Percentiles rank a stretch among this genome's conserved stretches.
These are phyloP conservation scores for Mrakia frigida DNA, from an alignment of 768 basidiomycete species.

Conservation along the genomic window DNA sequence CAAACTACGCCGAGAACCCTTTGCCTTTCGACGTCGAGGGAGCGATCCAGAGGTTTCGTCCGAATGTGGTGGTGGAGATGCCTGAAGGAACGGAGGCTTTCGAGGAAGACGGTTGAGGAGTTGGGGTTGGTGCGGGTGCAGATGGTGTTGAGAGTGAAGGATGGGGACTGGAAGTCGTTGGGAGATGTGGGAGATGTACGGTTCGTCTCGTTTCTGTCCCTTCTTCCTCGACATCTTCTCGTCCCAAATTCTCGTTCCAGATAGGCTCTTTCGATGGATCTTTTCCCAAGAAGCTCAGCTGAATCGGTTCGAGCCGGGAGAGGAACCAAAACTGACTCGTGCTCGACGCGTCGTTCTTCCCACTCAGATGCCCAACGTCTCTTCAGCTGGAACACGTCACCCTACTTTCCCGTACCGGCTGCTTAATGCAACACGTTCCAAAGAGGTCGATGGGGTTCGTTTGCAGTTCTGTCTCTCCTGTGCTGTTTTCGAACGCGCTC, in stretches of 20 bases:
- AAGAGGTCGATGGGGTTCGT: background rate
- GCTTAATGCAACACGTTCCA: background rate
- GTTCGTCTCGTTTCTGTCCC: background rate
- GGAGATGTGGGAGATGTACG: slow-evolving; percentile 9
- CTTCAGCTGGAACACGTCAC: background rate
- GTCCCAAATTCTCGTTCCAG: too few relatives aligned
- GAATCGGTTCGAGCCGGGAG: background rate
- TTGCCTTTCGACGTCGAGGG: background rate
- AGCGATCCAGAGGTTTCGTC: background rate
- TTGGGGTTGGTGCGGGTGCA: background rate
- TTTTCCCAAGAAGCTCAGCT: too few relatives aligned
- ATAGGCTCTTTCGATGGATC: too few relatives aligned
- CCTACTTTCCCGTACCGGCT: background rate
- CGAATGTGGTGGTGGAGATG: background rate
- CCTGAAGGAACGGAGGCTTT: background rate
- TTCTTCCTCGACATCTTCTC: background rate
- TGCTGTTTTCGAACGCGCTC: too few relatives aligned
- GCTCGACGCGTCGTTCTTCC: background rate
- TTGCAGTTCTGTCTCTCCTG: background rate
- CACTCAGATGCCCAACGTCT: slow-evolving; percentile 3
- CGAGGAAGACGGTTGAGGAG: background rate
- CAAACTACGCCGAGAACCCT: background rate
- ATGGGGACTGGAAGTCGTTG: background rate
- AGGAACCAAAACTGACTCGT: background rate
- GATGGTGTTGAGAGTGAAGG: background rate